Percentiles rank a stretch among this genome's conserved stretches.
Evolutionary conservation across 257 asterid genomes (phyloP).

Genomic region (Solanum acaule): DNA sequence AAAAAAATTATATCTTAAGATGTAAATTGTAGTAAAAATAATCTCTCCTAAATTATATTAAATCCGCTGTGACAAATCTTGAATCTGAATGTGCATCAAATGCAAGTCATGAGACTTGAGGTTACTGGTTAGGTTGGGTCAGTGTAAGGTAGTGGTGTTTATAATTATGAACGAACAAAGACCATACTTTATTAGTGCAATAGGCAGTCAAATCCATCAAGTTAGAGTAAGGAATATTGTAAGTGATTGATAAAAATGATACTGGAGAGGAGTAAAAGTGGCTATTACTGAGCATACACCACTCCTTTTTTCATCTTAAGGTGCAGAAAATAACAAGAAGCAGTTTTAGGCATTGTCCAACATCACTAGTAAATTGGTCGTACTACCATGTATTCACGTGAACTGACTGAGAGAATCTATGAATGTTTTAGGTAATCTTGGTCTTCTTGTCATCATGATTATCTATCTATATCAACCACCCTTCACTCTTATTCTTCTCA

Average conservation of each 20-base stretch:
- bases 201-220: constrained; percentile 13
- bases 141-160: not conserved
- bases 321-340: not conserved
- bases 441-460: constrained; percentile 27
- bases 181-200: constrained; percentile 7
- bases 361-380: constrained; percentile 13
- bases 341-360: constrained; percentile 10
- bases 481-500: not conserved
- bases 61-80: not conserved
- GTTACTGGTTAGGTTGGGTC: not conserved
- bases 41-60: not conserved
- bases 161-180: constrained; percentile 5
- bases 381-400: constrained; percentile 33
- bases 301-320: not conserved
- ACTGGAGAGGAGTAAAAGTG: not conserved
- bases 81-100: not conserved
- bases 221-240: not conserved
- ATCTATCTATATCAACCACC: not conserved
- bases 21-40: not conserved
- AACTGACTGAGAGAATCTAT: not conserved
- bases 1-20: no score
- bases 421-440: not conserved
- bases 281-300: not conserved
- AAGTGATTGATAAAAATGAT: not conserved
- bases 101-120: not conserved